phyloP scores from a whole-genome alignment of 1,284 basidiomycete species.

The Apiotrichum laibachii region DNA sequence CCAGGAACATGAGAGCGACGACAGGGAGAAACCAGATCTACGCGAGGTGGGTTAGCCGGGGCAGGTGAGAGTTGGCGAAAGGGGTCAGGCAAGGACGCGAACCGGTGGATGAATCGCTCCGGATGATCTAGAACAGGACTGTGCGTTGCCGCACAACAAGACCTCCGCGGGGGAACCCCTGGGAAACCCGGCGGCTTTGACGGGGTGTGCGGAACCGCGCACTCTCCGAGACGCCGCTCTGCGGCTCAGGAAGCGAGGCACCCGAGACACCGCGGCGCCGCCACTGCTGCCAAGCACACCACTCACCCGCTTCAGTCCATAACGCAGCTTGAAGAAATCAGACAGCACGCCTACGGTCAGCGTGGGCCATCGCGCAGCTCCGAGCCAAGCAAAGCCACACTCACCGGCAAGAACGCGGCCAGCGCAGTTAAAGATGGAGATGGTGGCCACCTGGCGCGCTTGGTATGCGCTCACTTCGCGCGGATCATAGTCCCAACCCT shows the following conservation, averaged over 20 bases:
- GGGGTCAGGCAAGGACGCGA: not conserved
- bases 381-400: conserved; percentile 10
- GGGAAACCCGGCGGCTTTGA: too few species aligned
- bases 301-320: conserved; percentile 59
- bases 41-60: not conserved
- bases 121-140: too few species aligned
- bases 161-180: too few species aligned
- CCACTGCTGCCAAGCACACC: not conserved
- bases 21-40: conserved; percentile 63
- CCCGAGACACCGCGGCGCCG: not conserved
- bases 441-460: conserved; percentile 76
- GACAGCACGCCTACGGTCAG: conserved; percentile 61
- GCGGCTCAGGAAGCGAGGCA: not conserved
- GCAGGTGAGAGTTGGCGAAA: not conserved
- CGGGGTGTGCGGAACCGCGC: too few species aligned
- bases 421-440: conserved; percentile 78
- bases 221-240: too few species aligned
- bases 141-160: too few species aligned
- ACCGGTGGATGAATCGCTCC: too few species aligned
- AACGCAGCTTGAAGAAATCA: conserved; percentile 64
- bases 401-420: conserved; percentile 75
- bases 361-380: too few species aligned
- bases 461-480: conserved; percentile 70
- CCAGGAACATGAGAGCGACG: conserved; percentile 64
- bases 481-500: conserved; percentile 64